Evolutionary conservation across 75 land plant species (phyloP), one percentile per base, ranked within the genome.

Genomic region (Pinus tabuliformis): DNA sequence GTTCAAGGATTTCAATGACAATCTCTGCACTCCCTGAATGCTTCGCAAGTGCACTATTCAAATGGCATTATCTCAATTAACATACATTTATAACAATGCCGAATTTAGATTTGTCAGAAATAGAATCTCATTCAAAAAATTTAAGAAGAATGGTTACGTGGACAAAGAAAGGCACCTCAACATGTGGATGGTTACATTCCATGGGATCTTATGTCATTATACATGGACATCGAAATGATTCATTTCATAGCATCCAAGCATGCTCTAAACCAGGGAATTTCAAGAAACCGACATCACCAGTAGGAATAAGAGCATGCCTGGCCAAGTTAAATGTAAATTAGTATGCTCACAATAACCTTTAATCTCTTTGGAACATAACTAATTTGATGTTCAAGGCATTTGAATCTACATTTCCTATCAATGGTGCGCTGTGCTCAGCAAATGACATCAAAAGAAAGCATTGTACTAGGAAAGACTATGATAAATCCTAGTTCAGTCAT

Each of bases 161-260:
- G n/a, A 82, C 78, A 54, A 68, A 70, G 16, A 89, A 56, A 71
- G 88, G 87, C 54, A 65, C 33, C 17, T 92, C 94, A 12, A 89
- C 91, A 4, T 83, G 74, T 59, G 94, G 84, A 14, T 80, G 80
- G 42, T 76, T 92, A 21, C 86, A 87, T 73, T 87, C 94, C 12
- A 77, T 92, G 76, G 94, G 94, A 49, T 91, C 94, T 22, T 90
- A 91, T 76, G 62, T 85, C 20, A 91, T 92, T 7, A 88, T 86
- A 33, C 78, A 42, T 28, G 81, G 70, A 15, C 76, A 62, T 61
- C 76, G 72, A 7, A 76, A 79, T 62, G 80, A 57, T 42, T 81
- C 90, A 39, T 56, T 72, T 22, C 75, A 63, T 42, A 84, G 74
- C 36, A 80, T 64, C 21, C 70, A 80, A 59, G 42, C 78, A 59